Evolutionary conservation across 2,329 filamentous ascomycete species (phyloP), one percentile per base, ranked within the genome.

Genomic region (Pyrenochaeta sp.): DNA sequence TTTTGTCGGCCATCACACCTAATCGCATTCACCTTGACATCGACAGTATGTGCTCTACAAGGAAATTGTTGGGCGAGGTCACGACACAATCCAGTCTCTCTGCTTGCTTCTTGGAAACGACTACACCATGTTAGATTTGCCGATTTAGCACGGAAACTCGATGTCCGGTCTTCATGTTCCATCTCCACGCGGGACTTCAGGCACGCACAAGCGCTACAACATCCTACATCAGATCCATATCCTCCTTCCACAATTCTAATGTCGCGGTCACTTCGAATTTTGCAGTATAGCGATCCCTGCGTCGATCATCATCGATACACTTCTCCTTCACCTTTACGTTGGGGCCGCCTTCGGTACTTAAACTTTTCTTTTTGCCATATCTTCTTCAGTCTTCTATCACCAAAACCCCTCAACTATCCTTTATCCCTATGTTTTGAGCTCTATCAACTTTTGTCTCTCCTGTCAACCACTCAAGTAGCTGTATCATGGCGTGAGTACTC

Each of bases 401-500:
- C 27, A 7, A 30, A 49, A 19, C 9, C 10, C 39, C n/a, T 32
- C 6, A 3, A 45, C 24, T 32, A 34, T 22, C 13, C 12, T 22
- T 15, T 44, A 42, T 47, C 25, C 34, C 15, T 36, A 49, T 48
- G 15, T 40, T 43, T 24, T 13, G 6, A 28, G 30, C 44, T 49
- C 27, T 30, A 22, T 27, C 37, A 40, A 12, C 28, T 25, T 19
- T n/a, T 28, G 2, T 28, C 19, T 10, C 9, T 9, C 19, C 13
- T 24, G 40, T 24, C 28, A 22, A 22, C 37, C 6, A 5, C 10
- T 27, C 24, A n/a, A 2, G 27, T 4, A 12, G 7, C 15, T 32
- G 51, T 27, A 47, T 22, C 24, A 64, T 61, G 58, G 52, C 50
- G 58, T 61, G 50, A 54, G 61, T 39, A 15, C 42, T 9, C 13